Conservation (phyloP, 495 filamentous ascomycete species). For the Annulohypoxylon stygium region DNA sequence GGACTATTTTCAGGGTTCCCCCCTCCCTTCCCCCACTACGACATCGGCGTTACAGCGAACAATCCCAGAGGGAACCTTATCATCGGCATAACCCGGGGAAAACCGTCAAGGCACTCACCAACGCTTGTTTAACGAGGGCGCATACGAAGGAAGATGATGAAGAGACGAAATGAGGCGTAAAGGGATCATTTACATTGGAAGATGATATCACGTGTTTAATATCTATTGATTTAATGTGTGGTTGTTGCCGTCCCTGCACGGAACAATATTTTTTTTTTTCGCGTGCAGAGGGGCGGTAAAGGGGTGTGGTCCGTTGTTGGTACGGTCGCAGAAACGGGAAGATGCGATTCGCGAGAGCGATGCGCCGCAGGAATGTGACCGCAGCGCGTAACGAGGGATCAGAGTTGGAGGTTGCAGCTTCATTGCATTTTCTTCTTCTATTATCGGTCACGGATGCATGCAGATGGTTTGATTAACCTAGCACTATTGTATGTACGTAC, state of each 20-base stretch:
- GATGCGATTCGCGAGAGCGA: constrained; percentile 29
- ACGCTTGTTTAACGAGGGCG: constrained; percentile 11
- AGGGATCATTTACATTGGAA: neutral
- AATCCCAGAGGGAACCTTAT: constrained; percentile 9
- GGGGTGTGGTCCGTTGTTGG: constrained; percentile 1
- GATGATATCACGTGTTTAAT: constrained; percentile 16
- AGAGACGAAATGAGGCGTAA: neutral
- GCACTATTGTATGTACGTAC: too few species aligned
- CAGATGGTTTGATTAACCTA: neutral
- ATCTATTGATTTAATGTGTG: constrained; percentile 28
- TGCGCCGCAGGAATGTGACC: constrained; percentile 17
- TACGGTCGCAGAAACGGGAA: constrained; percentile 29
- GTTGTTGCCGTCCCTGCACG: neutral
- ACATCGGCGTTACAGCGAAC: constrained; percentile 8
- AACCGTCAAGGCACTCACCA: neutral
- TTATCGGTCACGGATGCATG: constrained; percentile 17
- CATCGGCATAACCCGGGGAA: constrained; percentile 28
- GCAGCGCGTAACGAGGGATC: neutral
- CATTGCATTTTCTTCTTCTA: constrained; percentile 13
- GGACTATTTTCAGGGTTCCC: constrained; percentile 5
- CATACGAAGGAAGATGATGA: neutral
- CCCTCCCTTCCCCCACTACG: constrained; percentile 19
- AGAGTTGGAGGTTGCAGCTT: constrained; percentile 9
- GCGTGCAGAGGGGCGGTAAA: neutral
- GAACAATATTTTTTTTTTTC: neutral